Evolutionary conservation across 805 yeast species (phyloP).

Genomic region (Yarrowia sp.): DNA sequence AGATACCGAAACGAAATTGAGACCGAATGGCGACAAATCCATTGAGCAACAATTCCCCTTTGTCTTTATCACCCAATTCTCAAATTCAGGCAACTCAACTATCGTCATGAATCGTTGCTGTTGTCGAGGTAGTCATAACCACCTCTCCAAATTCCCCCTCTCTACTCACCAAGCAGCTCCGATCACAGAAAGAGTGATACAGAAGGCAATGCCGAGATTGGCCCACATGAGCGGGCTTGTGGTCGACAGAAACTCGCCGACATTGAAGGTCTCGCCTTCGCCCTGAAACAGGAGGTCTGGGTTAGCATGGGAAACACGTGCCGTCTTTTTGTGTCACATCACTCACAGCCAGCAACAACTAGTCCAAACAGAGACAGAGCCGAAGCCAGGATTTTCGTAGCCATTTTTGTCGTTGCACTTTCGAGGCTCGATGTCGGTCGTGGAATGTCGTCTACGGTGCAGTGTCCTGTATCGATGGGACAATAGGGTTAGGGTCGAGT

Average conservation of each 20-base stretch:
- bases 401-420: conserved; percentile 26
- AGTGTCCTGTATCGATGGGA: conserved; percentile 26
- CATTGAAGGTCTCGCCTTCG: conserved; percentile 88
- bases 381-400: conserved; percentile 35
- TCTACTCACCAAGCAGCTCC: conserved; percentile 89
- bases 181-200: conserved; percentile 92
- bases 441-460: conserved; percentile 1
- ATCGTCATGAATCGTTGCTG: no score
- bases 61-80: no score
- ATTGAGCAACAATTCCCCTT: no score
- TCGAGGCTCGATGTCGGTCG: conserved; percentile 18
- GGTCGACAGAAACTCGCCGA: conserved; percentile 83
- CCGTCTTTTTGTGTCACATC: neutral
- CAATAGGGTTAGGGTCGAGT: conserved; percentile 6
- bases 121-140: no score
- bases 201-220: conserved; percentile 80
- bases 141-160: no score
- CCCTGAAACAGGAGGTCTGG: conserved; percentile 71
- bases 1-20: no score
- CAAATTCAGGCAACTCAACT: no score
- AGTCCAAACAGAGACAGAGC: conserved; percentile 28
- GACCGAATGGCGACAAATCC: no score
- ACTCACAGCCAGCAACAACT: conserved; percentile 34
- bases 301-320: conserved; percentile 9
- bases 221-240: conserved; percentile 99